phyloP scores from a whole-genome alignment of 371 early-diverging fungal genomes.

The Basidiobolus meristosporus region DNA sequence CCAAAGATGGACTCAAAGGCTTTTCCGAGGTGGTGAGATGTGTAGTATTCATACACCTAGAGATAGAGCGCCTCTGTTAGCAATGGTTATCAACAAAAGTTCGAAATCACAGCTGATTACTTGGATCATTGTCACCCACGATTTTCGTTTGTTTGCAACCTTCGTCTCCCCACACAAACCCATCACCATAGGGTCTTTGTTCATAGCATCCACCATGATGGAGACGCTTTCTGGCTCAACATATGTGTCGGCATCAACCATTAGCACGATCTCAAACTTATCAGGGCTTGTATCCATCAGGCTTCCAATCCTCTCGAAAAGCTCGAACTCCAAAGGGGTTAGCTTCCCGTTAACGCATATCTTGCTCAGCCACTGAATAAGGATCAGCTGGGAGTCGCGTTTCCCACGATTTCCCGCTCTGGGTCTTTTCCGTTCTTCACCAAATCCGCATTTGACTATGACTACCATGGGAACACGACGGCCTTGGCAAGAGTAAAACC shows the following conservation, averaged over 20 bases:
- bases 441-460: slow-evolving; percentile 83
- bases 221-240: slow-evolving; percentile 59
- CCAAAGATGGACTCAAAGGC: slow-evolving; percentile 93
- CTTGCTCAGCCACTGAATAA: slow-evolving; percentile 89
- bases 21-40: slow-evolving; percentile 87
- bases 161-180: slow-evolving; percentile 75
- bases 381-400: slow-evolving; percentile 93
- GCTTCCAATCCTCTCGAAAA: slow-evolving; percentile 70
- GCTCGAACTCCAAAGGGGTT: slow-evolving; percentile 83
- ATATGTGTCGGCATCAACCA: slow-evolving; percentile 93
- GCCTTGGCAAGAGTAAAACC: slow-evolving; percentile 50
- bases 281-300: slow-evolving; percentile 66
- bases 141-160: slow-evolving; percentile 49
- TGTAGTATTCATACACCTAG: slow-evolving; percentile 88
- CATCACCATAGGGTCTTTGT: slow-evolving; percentile 53
- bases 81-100: too few species aligned
- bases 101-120: too few species aligned
- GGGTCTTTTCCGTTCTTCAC: slow-evolving; percentile 40
- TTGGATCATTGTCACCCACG: slow-evolving; percentile 85
- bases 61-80: neutral
- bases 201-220: slow-evolving; percentile 51
- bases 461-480: slow-evolving; percentile 67
- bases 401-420: slow-evolving; percentile 96
- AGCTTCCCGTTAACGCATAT: slow-evolving; percentile 82
- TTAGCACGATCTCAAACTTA: slow-evolving; percentile 71